Evolutionary conservation across 164 flowering plant species (phyloP).

Genomic region (Berberis thunbergii): DNA sequence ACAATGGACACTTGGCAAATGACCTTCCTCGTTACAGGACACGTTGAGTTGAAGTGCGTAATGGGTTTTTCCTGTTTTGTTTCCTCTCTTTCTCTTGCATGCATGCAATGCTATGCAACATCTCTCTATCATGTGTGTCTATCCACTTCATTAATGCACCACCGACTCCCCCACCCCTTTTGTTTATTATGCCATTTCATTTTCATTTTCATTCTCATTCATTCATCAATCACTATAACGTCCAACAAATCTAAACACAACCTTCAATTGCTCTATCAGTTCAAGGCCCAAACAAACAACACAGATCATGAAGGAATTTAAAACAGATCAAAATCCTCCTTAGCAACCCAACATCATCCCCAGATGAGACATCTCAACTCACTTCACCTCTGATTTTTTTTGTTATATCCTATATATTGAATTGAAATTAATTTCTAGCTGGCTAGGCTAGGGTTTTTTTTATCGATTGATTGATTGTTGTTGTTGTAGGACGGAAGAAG

Average conservation of each 20-base stretch:
- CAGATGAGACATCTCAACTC: neutral
- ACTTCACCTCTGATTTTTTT: neutral
- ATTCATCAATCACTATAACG: neutral
- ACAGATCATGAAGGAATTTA: neutral
- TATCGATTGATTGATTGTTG: neutral
- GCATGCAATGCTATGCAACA: neutral
- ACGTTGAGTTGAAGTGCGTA: constrained; percentile 3
- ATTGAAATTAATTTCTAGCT: too few relatives aligned
- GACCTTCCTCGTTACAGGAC: neutral
- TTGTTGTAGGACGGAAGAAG: neutral
- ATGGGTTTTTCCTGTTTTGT: too few relatives aligned
- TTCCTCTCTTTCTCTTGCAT: neutral
- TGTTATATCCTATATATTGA: too few relatives aligned
- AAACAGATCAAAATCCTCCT: neutral
- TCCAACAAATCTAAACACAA: too few relatives aligned
- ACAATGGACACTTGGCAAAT: neutral
- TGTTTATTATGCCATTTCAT: neutral
- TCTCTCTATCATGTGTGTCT: neutral
- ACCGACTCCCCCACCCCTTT: neutral
- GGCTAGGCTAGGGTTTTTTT: neutral
- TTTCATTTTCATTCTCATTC: neutral
- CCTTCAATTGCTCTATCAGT: neutral
- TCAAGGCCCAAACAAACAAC: neutral
- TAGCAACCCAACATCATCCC: neutral
- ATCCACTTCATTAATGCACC: too few relatives aligned